Percentiles rank a stretch among this genome's conserved stretches.
phyloP scores from a whole-genome alignment of 2,329 filamentous ascomycete genomes.

The Aspergillus ibericus region DNA sequence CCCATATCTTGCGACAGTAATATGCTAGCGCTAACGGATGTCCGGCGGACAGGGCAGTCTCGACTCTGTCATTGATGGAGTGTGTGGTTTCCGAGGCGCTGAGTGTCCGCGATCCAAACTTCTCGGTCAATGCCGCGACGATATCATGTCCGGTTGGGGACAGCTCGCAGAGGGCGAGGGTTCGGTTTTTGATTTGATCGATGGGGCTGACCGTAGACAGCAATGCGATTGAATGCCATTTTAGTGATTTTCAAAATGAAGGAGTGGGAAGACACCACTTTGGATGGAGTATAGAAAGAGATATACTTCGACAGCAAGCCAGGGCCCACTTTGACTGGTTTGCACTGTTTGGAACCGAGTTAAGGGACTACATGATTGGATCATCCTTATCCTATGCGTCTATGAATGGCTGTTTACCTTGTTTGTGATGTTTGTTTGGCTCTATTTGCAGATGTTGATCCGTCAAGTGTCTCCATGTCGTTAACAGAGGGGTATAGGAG shows the following conservation, averaged over 20 bases:
- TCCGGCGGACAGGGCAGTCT: background rate
- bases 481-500: no score
- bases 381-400: background rate
- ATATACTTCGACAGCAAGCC: no score
- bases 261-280: no score
- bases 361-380: no score
- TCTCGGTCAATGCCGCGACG: conserved; percentile 7
- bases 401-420: background rate
- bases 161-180: conserved; percentile 14
- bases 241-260: no score
- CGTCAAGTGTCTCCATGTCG: no score
- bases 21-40: conserved; percentile 6
- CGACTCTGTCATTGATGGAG: conserved; percentile 5
- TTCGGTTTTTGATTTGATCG: conserved; percentile 4
- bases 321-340: no score
- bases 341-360: no score
- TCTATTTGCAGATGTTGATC: no score
- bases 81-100: background rate
- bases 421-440: no score
- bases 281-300: no score
- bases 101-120: background rate
- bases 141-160: conserved; percentile 16
- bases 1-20: conserved; percentile 22
- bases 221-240: conserved; percentile 24
- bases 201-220: conserved; percentile 22